Evolutionary conservation across 1,284 basidiomycete genomes (phyloP).

Genomic region (Athelia sp.): DNA sequence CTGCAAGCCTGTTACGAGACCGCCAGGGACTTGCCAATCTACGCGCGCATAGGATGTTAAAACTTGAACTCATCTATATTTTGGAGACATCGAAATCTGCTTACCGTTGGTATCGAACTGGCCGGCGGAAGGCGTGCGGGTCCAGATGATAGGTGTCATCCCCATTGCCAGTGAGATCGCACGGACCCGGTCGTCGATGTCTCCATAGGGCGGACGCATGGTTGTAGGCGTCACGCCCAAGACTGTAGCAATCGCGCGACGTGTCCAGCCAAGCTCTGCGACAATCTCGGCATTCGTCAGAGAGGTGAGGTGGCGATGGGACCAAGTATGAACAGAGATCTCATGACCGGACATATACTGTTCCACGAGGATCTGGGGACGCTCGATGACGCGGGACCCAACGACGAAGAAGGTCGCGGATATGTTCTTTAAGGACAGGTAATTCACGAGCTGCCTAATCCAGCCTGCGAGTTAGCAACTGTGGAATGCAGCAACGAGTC

Average conservation of each 20-base stretch:
- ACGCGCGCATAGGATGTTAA: slow-evolving; percentile 12
- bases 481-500: slow-evolving; percentile 15
- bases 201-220: slow-evolving; percentile 60
- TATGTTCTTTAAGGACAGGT: slow-evolving; percentile 61
- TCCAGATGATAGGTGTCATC: slow-evolving; percentile 79
- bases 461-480: slow-evolving; percentile 9
- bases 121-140: slow-evolving; percentile 46
- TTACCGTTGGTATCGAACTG: slow-evolving; percentile 80
- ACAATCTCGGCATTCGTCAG: slow-evolving; percentile 86
- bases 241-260: slow-evolving; percentile 73
- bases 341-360: slow-evolving; percentile 87
- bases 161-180: slow-evolving; percentile 82
- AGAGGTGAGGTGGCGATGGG: slow-evolving; percentile 71
- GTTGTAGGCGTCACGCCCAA: slow-evolving; percentile 78
- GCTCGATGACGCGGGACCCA: slow-evolving; percentile 84
- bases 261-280: slow-evolving; percentile 91
- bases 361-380: slow-evolving; percentile 71
- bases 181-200: slow-evolving; percentile 80
- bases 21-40: slow-evolving; percentile 84
- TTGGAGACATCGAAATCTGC: slow-evolving; percentile 16
- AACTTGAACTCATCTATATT: neutral
- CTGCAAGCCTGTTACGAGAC: slow-evolving; percentile 52
- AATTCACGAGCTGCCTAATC: slow-evolving; percentile 60
- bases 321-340: slow-evolving; percentile 72
- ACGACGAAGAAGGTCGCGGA: slow-evolving; percentile 90